These are phyloP conservation scores for Dactylonectria macrodidyma DNA, from an alignment of 2,329 filamentous ascomycete genomes.

Conservation along the genomic window DNA sequence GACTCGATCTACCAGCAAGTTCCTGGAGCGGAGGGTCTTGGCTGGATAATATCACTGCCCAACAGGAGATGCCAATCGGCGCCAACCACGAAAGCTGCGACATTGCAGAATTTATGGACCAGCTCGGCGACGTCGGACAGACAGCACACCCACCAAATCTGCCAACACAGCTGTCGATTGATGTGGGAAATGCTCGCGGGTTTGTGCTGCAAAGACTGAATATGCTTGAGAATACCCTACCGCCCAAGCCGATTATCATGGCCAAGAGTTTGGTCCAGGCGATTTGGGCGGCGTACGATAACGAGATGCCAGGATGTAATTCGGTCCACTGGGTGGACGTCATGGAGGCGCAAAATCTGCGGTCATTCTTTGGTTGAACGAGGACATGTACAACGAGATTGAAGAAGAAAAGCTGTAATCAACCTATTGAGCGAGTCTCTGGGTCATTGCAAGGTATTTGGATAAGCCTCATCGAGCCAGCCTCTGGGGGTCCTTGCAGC, in stretches of 20 bases:
- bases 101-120: conserved; percentile 26
- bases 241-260: conserved; percentile 58
- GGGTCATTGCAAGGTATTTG: not conserved
- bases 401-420: conserved; percentile 1
- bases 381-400: not conserved
- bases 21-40: conserved; percentile 14
- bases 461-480: too few relatives aligned
- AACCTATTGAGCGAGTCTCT: not conserved
- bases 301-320: conserved; percentile 49
- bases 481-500: too few relatives aligned
- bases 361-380: conserved; percentile 52
- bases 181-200: conserved; percentile 56
- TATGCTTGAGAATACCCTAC: conserved; percentile 57
- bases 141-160: conserved; percentile 23
- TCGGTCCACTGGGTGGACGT: conserved; percentile 61
- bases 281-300: conserved; percentile 59
- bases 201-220: conserved; percentile 57
- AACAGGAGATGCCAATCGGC: conserved; percentile 13
- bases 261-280: conserved; percentile 58
- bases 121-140: conserved; percentile 24
- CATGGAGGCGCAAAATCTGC: conserved; percentile 54
- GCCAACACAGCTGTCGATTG: conserved; percentile 50
- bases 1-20: conserved; percentile 41
- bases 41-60: not conserved
- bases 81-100: conserved; percentile 24